phyloP scores from a whole-genome alignment of 805 yeast species.

The Pichia ethanolica region DNA sequence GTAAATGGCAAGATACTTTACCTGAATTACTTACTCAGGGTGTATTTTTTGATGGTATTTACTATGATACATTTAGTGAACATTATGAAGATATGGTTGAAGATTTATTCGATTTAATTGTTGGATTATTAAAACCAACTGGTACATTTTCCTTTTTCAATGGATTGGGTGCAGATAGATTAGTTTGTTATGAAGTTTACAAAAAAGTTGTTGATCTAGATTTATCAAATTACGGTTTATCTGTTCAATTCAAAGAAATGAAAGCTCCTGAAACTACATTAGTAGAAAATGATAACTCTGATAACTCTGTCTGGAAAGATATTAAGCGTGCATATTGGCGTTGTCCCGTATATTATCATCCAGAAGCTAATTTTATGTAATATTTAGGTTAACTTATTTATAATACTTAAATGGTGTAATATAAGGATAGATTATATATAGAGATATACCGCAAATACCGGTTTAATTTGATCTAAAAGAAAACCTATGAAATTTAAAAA shows the following conservation, averaged over 20 bases:
- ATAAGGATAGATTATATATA: too few species aligned
- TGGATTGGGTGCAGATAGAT: conserved; percentile 79
- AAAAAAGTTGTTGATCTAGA: conserved; percentile 75
- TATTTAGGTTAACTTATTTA: too few species aligned
- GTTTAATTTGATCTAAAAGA: too few species aligned
- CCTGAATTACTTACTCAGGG: conserved; percentile 57
- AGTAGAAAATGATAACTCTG: conserved; percentile 27
- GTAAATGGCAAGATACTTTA: conserved; percentile 88
- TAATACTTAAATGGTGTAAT: too few species aligned
- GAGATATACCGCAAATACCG: too few species aligned
- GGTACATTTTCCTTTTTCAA: conserved; percentile 90
- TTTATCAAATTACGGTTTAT: conserved; percentile 68
- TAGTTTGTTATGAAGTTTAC: conserved; percentile 76
- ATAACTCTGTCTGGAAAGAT: conserved; percentile 49
- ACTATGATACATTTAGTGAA: conserved; percentile 91
- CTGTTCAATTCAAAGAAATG: conserved; percentile 46
- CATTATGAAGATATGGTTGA: conserved; percentile 86
- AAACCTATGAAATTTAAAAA: too few species aligned
- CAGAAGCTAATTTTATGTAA: conserved; percentile 42
- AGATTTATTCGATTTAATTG: conserved; percentile 62
- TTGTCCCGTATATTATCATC: conserved; percentile 62
- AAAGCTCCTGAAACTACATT: conserved; percentile 38
- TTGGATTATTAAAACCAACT: conserved; percentile 72
- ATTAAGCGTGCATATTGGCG: conserved; percentile 61
- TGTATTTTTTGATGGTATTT: conserved; percentile 81